Evolutionary conservation across 495 filamentous ascomycete genomes (phyloP), one percentile per base, ranked within the genome.

Genomic region (Hyaloscypha variabilis): DNA sequence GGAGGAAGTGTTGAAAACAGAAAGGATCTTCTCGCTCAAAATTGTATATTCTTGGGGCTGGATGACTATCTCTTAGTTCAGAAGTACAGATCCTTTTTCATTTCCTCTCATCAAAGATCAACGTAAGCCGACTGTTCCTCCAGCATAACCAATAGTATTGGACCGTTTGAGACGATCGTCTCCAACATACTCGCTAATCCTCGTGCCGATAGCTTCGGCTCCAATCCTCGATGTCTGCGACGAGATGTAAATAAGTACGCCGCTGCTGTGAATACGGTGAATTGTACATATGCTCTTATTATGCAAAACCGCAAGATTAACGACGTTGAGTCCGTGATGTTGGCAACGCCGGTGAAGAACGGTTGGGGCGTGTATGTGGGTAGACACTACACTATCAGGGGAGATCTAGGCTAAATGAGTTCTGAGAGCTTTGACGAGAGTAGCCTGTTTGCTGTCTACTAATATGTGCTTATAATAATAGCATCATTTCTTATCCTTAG

Each of bases 161-260:
- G 84, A 8, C 85, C 85, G 2, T 77, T 79, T 10, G 68, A 58
- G 24, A n/a, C 42, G 2, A 46, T 46, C 24, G 66, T 83, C 36
- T 67, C 74, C 11, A 65, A 72, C 29, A 53, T 62, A 3, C 65
- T 51, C 2, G 46, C 6, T 14, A 65, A 65, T 25, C 36, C 62
- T 2, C 39, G 24, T 25, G 24, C 29, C 19, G 28, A 53, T 25
- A 46, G 69, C 17, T 63, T 71, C 0, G 67, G 64, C 19, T 75
- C 77, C 69, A 90, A 89, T 75, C 88, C 85, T 1, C 87, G 88
- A 46, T 93, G 91, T 60, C 74, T 93, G 57, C 81, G 76, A 30
- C 85, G 91, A 10, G 90, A 91, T 69, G 76, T 93, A 63, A 84
- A 82, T 60, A 72, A 79, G 10, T 76, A 71, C 17, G 30, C 36